Percentiles rank a stretch among this genome's conserved stretches.
Evolutionary conservation across 140 eudicot genomes (phyloP).

Genomic region (Senecio squalidus): DNA sequence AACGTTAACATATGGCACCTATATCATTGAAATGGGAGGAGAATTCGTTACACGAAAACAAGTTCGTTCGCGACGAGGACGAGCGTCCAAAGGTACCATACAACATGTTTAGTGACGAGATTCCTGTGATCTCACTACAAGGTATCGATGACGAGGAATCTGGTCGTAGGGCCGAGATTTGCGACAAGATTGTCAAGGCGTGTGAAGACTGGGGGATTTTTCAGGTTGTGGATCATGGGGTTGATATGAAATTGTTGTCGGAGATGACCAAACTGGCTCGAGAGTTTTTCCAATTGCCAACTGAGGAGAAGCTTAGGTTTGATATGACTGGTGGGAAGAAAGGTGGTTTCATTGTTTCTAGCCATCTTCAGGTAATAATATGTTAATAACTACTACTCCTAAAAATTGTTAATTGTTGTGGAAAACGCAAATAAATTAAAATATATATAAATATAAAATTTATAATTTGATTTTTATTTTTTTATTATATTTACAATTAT

Average conservation of each 20-base stretch:
- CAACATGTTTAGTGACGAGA: conserved; percentile 62
- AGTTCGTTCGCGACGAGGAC: conserved; percentile 77
- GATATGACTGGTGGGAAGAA: conserved; percentile 98
- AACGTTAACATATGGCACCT: conserved; percentile 26
- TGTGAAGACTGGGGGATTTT: conserved; percentile 95
- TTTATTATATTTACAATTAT: too few relatives aligned
- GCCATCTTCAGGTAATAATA: conserved; percentile 76
- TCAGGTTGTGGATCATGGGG: conserved; percentile 90
- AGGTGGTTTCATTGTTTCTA: conserved; percentile 92
- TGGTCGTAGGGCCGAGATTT: conserved; percentile 43
- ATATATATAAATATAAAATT: too few relatives aligned
- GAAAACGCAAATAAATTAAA: neutral
- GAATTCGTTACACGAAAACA: conserved; percentile 23
- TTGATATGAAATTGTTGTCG: conserved; percentile 36
- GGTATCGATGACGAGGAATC: conserved; percentile 49
- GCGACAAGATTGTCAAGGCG: conserved; percentile 68
- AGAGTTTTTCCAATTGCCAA: conserved; percentile 55
- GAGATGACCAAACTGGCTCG: conserved; percentile 68
- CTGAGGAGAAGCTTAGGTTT: conserved; percentile 74
- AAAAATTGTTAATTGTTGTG: too few relatives aligned
- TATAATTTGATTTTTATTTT: too few relatives aligned
- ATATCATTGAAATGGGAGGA: conserved; percentile 33
- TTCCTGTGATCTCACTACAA: conserved; percentile 71
- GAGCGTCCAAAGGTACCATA: conserved; percentile 86
- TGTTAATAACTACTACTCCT: neutral